Evolutionary conservation across 345 rosid genomes (phyloP).

Genomic region (Lepidium didymum): DNA sequence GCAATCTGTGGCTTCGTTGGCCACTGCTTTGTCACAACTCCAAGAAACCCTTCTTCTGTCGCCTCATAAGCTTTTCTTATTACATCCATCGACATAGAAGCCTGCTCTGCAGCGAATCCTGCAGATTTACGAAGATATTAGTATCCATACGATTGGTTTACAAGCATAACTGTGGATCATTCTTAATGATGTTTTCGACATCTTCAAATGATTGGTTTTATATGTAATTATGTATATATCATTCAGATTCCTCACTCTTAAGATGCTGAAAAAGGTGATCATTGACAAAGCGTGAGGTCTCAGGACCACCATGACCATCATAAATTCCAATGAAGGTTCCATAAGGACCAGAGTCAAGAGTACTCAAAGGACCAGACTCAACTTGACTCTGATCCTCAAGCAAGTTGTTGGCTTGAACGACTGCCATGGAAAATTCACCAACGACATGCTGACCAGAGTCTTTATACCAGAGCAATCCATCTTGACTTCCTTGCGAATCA

Average conservation of each 20-base stretch:
- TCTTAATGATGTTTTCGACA: too few species aligned
- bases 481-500: constrained; percentile 71
- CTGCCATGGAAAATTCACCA: constrained; percentile 98
- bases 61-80: constrained; percentile 81
- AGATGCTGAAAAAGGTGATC: constrained; percentile 87
- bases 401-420: constrained; percentile 57
- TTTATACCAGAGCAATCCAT: constrained; percentile 93
- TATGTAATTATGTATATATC: neutral
- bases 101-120: constrained; percentile 75
- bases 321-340: constrained; percentile 92
- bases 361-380: constrained; percentile 86
- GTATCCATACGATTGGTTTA: constrained; percentile 39
- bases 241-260: constrained; percentile 51
- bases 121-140: constrained; percentile 37
- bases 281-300: constrained; percentile 81
- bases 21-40: constrained; percentile 88
- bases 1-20: constrained; percentile 90
- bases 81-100: constrained; percentile 78
- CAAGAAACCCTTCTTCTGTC: constrained; percentile 88
- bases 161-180: too few species aligned
- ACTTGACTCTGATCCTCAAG: constrained; percentile 97
- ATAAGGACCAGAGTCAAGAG: constrained; percentile 71
- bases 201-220: too few species aligned
- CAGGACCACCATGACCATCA: constrained; percentile 99
- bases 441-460: constrained; percentile 75